Conservation (phyloP, 2,329 filamentous ascomycete genomes). For the Lachnellula cervina region DNA sequence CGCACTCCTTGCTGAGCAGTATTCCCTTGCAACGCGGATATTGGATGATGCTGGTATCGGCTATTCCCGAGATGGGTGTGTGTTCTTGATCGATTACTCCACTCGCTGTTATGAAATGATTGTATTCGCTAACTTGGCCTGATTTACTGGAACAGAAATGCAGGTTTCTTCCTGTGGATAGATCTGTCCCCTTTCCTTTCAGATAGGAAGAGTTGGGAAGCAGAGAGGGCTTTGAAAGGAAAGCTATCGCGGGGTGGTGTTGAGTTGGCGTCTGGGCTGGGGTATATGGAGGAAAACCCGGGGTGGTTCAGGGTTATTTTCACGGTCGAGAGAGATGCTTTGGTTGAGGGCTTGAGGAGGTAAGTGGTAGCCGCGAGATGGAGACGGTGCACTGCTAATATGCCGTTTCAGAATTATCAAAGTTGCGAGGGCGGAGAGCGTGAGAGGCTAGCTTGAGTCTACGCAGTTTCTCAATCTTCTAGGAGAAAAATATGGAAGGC, state of each 20-base stretch:
- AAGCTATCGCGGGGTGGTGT: conserved; percentile 42
- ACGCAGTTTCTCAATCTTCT: too few species aligned
- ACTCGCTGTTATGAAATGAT: neutral
- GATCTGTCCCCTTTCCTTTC: conserved; percentile 44
- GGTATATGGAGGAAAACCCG: conserved; percentile 37
- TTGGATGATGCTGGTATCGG: conserved; percentile 39
- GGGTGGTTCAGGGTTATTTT: conserved; percentile 54
- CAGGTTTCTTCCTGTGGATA: conserved; percentile 53
- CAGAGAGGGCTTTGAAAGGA: conserved; percentile 19
- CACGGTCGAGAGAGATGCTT: conserved; percentile 2
- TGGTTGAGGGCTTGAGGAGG: conserved; percentile 11
- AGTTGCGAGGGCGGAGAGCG: too few species aligned
- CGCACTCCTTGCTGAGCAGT: conserved; percentile 36
- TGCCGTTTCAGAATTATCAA: too few species aligned
- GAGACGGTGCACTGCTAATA: too few species aligned
- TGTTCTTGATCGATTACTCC: neutral
- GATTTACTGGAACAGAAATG: conserved; percentile 36
- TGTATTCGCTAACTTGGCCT: conserved; percentile 10
- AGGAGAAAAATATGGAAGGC: too few species aligned
- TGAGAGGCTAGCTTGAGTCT: too few species aligned
- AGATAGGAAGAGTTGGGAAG: conserved; percentile 13
- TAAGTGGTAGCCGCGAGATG: neutral
- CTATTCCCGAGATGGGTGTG: conserved; percentile 33
- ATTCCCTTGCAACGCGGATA: conserved; percentile 35
- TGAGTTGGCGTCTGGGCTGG: conserved; percentile 45